Base-by-base conservation (phyloP, 2,329 filamentous ascomycete genomes). In the Microsporum ferrugineum region DNA sequence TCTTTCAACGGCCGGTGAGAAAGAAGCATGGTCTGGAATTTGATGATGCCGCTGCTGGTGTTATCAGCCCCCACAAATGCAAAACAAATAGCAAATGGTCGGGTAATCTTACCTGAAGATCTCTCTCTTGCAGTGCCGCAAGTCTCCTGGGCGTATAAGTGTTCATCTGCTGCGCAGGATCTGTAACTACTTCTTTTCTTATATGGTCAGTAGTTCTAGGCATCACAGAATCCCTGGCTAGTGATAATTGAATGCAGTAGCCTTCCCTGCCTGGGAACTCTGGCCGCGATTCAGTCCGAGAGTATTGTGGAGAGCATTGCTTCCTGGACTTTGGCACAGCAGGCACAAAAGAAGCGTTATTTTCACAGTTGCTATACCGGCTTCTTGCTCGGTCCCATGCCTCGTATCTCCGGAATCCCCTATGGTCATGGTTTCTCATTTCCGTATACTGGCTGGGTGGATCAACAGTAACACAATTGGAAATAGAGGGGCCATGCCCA, bases 371-470 rank as follows among this genome's bases (percentile, higher is more conserved):
- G 58, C 72, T 73, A 65, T 75, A 76, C 58, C 72, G 69, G 63
- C 72, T 71, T 63, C 74, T 69, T 27, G 76, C 76, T 62, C 75
- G 74, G 61, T 78, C 74, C 76, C 76, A 78, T 53, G 76, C 75
- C 66, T 76, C 72, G 63, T 77, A 78, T 65, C 76, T 73, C 66
- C 72, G 77, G 60, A 76, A 78, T 38, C 76, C 76, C 60, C 76
- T 73, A 57, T 75, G 74, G 61, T 76, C 72, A 66, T 74, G 66
- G 57, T 70, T 71, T 38, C 69, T 67, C 65, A 69, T 55, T 69
- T 71, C 38, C 71, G 68, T 7, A 55, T 36, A 17, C n/a, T 55
- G 51, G 6, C 14, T 34, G 14, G 51, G 33, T 4, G 31, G 14
- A n/a, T 55, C 31, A 55, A 55, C 33, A 55, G 51, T n/a, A 34